Conservation (phyloP, 306 rosid genomes). For the Vigna trinervia region DNA sequence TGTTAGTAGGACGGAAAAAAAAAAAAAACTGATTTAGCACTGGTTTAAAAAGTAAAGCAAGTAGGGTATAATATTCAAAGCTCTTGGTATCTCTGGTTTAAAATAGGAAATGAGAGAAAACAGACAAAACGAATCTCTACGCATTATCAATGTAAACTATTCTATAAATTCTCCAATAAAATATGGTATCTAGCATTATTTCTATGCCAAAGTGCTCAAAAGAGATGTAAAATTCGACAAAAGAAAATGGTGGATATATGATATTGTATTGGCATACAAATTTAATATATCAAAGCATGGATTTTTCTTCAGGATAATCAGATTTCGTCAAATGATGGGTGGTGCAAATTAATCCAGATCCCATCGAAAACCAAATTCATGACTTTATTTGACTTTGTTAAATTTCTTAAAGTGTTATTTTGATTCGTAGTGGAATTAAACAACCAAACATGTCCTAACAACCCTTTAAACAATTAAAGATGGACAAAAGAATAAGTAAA, state of each 20-base stretch:
- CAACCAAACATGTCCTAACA: neutral
- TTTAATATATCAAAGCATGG: slow-evolving; percentile 18
- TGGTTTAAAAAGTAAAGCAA: too few relatives aligned
- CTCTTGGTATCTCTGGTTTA: too few relatives aligned
- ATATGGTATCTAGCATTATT: neutral
- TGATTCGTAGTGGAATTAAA: slow-evolving; percentile 17
- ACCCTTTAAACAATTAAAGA: slow-evolving; percentile 21
- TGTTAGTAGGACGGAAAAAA: too few relatives aligned
- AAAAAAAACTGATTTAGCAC: too few relatives aligned
- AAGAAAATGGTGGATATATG: neutral
- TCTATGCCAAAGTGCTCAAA: neutral
- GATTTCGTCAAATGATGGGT: neutral
- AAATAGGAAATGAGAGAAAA: neutral
- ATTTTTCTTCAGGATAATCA: neutral
- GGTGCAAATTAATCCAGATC: slow-evolving; percentile 6
- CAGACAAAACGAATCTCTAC: neutral
- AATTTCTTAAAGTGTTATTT: slow-evolving; percentile 3
- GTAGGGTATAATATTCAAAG: too few relatives aligned
- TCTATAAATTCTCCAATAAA: neutral
- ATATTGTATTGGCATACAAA: neutral
- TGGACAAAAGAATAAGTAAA: slow-evolving; percentile 36
- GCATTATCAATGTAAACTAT: neutral
- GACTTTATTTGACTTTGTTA: slow-evolving; percentile 29
- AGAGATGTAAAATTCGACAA: neutral
- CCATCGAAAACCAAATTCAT: neutral